Percentiles rank a stretch among this genome's conserved stretches.
Conservation (phyloP, 2,329 filamentous ascomycete genomes). For the Thielaviopsis ethacetica region DNA sequence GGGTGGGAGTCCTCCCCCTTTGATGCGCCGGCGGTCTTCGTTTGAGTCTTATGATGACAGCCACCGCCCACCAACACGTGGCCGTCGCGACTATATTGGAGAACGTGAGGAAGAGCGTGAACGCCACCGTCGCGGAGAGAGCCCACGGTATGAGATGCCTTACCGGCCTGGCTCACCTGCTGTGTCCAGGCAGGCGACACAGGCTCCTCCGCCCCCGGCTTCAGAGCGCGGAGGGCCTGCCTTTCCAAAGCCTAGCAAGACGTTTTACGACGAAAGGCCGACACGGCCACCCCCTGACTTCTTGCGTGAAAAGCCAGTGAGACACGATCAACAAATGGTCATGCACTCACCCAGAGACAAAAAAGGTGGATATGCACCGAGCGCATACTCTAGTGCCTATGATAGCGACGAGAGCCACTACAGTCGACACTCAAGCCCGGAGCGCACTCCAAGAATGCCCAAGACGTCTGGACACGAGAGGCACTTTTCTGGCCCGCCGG, state of each 20-base stretch:
- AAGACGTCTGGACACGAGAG: not conserved
- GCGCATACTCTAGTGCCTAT: not conserved
- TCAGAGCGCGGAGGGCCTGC: not conserved
- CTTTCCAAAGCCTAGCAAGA: constrained; percentile 4
- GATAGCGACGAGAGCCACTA: constrained; percentile 15
- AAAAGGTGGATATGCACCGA: not conserved
- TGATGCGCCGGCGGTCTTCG: constrained; percentile 3
- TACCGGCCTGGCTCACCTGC: not conserved
- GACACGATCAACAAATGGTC: constrained; percentile 4
- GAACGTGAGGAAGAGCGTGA: constrained; percentile 5
- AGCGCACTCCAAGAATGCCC: constrained; percentile 21
- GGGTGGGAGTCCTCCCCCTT: not conserved
- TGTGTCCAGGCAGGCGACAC: not conserved
- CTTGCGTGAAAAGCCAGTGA: not conserved
- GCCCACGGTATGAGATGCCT: not conserved
- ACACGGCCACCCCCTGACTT: not conserved
- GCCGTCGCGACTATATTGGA: constrained; percentile 3
- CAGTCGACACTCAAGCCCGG: constrained; percentile 26
- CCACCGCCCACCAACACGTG: not conserved
- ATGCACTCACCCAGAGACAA: constrained; percentile 3
- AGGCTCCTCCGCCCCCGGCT: not conserved
- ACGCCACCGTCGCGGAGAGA: not conserved
- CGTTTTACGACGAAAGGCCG: constrained; percentile 9
- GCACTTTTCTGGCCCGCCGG: not conserved
- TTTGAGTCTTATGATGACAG: constrained; percentile 8